These are phyloP conservation scores for Antitrichia curtipendula DNA, from an alignment of 225 moss, liverwort and hornwort genomes.

Conservation along the genomic window DNA sequence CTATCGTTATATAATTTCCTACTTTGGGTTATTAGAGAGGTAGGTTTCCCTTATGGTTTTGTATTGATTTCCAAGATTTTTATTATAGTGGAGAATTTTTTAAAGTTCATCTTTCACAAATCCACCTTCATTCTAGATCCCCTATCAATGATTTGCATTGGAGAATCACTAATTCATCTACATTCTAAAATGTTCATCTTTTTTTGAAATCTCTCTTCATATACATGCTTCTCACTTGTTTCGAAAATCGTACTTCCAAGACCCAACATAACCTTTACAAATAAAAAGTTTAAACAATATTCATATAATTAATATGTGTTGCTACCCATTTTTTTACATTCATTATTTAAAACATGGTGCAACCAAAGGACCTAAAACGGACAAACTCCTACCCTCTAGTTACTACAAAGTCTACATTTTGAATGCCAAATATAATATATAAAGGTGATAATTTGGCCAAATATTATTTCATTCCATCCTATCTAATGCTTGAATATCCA, in stretches of 20 bases:
- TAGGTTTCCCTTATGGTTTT: background rate
- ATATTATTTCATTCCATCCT: too few relatives aligned
- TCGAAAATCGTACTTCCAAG: background rate
- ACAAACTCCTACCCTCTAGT: too few relatives aligned
- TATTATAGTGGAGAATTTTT: background rate
- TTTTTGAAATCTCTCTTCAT: background rate
- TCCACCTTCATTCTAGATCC: background rate
- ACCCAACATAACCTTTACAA: background rate
- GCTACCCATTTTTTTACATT: background rate
- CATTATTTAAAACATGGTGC: background rate
- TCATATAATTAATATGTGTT: accelerated
- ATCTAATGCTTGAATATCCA: too few relatives aligned
- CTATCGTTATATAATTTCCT: too few relatives aligned
- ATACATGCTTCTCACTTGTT: background rate
- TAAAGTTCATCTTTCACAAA: background rate
- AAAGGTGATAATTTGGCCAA: too few relatives aligned
- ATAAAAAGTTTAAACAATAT: background rate
- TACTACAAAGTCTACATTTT: too few relatives aligned
- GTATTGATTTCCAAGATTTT: background rate
- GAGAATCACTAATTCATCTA: background rate
- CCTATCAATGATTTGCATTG: background rate
- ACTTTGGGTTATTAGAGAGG: too few relatives aligned
- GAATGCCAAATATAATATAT: too few relatives aligned
- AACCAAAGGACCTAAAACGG: accelerated
- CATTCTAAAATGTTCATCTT: accelerated